phyloP scores from a whole-genome alignment of 257 asterid genomes.

The Linderniella brevidens region DNA sequence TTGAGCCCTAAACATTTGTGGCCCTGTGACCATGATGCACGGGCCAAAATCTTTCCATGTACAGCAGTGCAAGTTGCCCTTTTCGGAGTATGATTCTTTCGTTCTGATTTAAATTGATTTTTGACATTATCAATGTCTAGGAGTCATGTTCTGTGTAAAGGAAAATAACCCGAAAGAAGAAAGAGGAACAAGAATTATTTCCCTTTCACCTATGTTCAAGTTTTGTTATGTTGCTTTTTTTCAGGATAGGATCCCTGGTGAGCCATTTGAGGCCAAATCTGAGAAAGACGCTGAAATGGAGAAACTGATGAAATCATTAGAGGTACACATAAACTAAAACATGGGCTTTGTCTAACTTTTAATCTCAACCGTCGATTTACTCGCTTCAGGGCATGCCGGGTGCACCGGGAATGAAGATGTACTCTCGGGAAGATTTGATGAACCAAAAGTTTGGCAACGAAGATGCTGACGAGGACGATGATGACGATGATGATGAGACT shows the following conservation, averaged over 20 bases:
- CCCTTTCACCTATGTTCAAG: not conserved
- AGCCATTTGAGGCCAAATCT: slow-evolving; percentile 69
- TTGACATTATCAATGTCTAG: no score
- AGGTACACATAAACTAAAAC: slow-evolving; percentile 22
- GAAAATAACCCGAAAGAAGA: no score
- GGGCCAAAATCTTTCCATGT: no score
- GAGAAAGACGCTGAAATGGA: slow-evolving; percentile 93
- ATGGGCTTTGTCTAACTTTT: not conserved
- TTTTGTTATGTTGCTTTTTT: not conserved
- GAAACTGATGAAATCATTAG: slow-evolving; percentile 70
- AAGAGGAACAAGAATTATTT: no score
- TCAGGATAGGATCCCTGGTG: slow-evolving; percentile 80
- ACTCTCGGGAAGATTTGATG: slow-evolving; percentile 83
- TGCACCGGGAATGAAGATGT: slow-evolving; percentile 94
- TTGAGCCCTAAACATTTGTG: no score
- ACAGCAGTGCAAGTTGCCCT: not conserved
- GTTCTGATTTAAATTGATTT: not conserved
- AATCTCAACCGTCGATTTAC: not conserved
- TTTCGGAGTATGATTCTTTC: slow-evolving; percentile 1
- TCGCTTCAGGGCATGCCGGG: slow-evolving; percentile 75
- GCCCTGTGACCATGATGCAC: no score
- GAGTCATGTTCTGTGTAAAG: no score
- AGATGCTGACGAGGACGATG: slow-evolving; percentile 59
- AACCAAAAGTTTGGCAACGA: slow-evolving; percentile 57
- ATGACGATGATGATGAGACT: slow-evolving; percentile 39